Conservation (phyloP, 2,329 filamentous ascomycete species). For the Fusarium sp. region DNA sequence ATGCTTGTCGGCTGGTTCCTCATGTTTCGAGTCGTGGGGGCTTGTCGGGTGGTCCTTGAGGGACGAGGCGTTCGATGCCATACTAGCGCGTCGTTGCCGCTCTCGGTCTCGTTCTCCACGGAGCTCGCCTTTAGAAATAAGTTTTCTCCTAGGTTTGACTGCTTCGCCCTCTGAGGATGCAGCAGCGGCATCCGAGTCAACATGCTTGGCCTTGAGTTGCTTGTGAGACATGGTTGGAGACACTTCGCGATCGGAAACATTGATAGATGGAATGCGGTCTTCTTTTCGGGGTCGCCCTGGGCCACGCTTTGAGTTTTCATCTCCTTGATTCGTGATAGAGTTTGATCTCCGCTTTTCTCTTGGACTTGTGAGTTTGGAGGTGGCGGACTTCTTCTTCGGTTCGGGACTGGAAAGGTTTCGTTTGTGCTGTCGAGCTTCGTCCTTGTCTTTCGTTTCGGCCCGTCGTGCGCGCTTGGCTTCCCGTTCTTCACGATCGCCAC, state of each 20-base stretch:
- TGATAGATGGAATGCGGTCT: constrained; percentile 59
- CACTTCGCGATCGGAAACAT: constrained; percentile 63
- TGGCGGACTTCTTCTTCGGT: constrained; percentile 55
- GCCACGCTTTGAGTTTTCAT: constrained; percentile 64
- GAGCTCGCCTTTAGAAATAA: constrained; percentile 71
- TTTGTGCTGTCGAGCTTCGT: constrained; percentile 58
- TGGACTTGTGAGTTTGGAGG: constrained; percentile 55
- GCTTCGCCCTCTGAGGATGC: constrained; percentile 68
- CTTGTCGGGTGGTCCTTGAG: constrained; percentile 63
- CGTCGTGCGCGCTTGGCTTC: constrained; percentile 58
- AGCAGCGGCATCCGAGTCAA: constrained; percentile 64
- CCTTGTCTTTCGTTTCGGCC: constrained; percentile 58
- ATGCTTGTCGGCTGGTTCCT: constrained; percentile 61
- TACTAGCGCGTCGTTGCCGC: constrained; percentile 67
- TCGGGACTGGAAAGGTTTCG: constrained; percentile 63
- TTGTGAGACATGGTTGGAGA: constrained; percentile 62
- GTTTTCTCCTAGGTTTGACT: constrained; percentile 69
- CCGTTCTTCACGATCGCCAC: constrained; percentile 55
- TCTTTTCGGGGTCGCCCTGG: constrained; percentile 67
- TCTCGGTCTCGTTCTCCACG: constrained; percentile 69
- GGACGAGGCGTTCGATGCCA: constrained; percentile 66
- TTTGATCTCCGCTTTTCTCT: constrained; percentile 62
- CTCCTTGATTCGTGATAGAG: constrained; percentile 56
- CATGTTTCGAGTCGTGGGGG: constrained; percentile 60
- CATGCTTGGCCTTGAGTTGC: constrained; percentile 61